Percentiles rank a stretch among this genome's conserved stretches.
Conservation (phyloP, 2,329 filamentous ascomycete species). For the Moelleriella libera region DNA sequence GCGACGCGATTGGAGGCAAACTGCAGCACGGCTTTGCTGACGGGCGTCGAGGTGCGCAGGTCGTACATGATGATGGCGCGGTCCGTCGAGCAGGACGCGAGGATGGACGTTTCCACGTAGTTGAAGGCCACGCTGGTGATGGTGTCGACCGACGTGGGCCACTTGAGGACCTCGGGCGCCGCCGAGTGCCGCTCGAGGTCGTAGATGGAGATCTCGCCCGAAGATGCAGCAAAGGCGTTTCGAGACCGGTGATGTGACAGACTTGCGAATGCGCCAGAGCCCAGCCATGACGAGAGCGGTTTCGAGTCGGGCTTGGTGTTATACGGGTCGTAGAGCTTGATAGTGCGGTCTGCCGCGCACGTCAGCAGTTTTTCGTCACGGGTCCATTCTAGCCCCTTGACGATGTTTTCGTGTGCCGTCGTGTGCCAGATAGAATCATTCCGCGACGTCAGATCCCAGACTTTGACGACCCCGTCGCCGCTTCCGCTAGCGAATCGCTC, state of each 20-base stretch:
- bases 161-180: slow-evolving; percentile 68
- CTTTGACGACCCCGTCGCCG: slow-evolving; percentile 87
- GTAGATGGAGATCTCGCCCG: slow-evolving; percentile 72
- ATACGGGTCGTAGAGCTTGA: slow-evolving; percentile 89
- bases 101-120: slow-evolving; percentile 80
- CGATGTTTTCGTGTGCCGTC: slow-evolving; percentile 82
- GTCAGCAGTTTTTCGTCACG: slow-evolving; percentile 72
- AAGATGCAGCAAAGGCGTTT: slow-evolving; percentile 67
- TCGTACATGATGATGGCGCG: slow-evolving; percentile 85
- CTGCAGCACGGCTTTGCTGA: slow-evolving; percentile 67
- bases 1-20: slow-evolving; percentile 72
- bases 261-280: slow-evolving; percentile 67
- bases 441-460: slow-evolving; percentile 64
- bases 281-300: slow-evolving; percentile 77
- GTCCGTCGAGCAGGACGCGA: slow-evolving; percentile 76
- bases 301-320: slow-evolving; percentile 51
- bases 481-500: slow-evolving; percentile 69
- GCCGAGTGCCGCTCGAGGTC: slow-evolving; percentile 71
- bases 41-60: slow-evolving; percentile 68
- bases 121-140: slow-evolving; percentile 85
- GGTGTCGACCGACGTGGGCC: slow-evolving; percentile 82
- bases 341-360: slow-evolving; percentile 70
- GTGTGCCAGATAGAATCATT: slow-evolving; percentile 59
- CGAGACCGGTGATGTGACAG: slow-evolving; percentile 70
- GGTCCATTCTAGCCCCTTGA: slow-evolving; percentile 86